A percentile compares a stretch with the other conserved stretches of the same genome.
These are phyloP conservation scores for Marsdenia floribunda DNA, from an alignment of 257 asterid genomes.

Conservation along the genomic window DNA sequence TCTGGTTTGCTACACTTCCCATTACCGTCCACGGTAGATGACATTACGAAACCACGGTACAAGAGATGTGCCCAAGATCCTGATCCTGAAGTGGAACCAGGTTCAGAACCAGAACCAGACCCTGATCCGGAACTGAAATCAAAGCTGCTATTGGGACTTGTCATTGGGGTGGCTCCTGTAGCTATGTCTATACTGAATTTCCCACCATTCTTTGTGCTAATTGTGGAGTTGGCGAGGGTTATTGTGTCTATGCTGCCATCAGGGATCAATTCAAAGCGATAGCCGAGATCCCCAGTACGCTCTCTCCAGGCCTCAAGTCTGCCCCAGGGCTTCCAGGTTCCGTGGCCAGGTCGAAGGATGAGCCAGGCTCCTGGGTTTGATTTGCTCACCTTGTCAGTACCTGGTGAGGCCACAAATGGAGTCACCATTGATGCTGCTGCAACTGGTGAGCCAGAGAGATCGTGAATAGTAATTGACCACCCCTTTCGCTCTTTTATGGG, in stretches of 20 bases:
- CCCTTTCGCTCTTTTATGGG: conserved; percentile 69
- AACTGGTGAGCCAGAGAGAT: conserved; percentile 91
- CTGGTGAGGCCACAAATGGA: conserved; percentile 90
- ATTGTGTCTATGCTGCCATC: conserved; percentile 70
- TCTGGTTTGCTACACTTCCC: conserved; percentile 71
- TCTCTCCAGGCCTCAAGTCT: conserved; percentile 95
- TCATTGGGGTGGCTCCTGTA: conserved; percentile 65
- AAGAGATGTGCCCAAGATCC: conserved; percentile 76
- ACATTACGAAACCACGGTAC: conserved; percentile 86
- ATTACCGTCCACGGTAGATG: conserved; percentile 68
- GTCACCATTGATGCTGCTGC: conserved; percentile 98
- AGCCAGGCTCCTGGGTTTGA: conserved; percentile 99
- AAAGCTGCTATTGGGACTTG: conserved; percentile 86
- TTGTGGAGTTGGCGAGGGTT: conserved; percentile 55
- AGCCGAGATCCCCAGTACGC: conserved; percentile 44
- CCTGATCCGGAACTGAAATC: conserved; percentile 59
- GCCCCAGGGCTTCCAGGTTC: conserved; percentile 97
- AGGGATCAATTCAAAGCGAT: conserved; percentile 86
- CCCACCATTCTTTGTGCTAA: conserved; percentile 62
- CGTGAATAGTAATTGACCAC: conserved; percentile 96
- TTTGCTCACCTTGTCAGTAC: conserved; percentile 59
- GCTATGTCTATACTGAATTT: conserved; percentile 67
- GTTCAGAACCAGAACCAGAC: conserved; percentile 54
- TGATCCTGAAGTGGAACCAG: conserved; percentile 63
- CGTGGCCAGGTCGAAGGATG: conserved; percentile 75